Evolutionary conservation across 805 yeast genomes (phyloP).

Genomic region (Ogataea kodamae): DNA sequence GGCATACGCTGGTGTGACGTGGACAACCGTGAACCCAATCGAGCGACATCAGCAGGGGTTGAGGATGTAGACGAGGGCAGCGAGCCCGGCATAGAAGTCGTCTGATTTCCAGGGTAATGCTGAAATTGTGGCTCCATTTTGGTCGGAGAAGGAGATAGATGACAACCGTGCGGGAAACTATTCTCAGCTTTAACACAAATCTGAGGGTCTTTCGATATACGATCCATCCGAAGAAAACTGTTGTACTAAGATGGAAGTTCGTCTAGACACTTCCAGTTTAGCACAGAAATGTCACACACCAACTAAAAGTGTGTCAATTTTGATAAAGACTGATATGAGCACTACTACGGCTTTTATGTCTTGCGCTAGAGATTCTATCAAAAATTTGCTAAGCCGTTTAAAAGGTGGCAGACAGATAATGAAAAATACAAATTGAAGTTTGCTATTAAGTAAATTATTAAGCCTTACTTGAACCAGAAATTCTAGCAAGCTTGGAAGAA

Average conservation of each 20-base stretch:
- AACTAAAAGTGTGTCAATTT: constrained; percentile 12
- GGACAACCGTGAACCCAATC: constrained; percentile 17
- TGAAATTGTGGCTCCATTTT: constrained; percentile 15
- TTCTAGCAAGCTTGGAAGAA: constrained; percentile 30
- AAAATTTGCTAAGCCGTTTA: constrained; percentile 6
- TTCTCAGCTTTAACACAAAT: constrained; percentile 5
- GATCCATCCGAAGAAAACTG: no score
- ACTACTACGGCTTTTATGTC: constrained; percentile 4
- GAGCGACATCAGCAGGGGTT: constrained; percentile 6
- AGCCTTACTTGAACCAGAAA: constrained; percentile 12
- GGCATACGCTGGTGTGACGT: constrained; percentile 23
- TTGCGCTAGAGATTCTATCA: constrained; percentile 8
- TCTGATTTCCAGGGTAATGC: constrained; percentile 21
- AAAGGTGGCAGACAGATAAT: neutral
- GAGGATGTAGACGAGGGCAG: constrained; percentile 9
- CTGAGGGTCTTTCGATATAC: no score
- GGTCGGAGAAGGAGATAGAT: constrained; percentile 5
- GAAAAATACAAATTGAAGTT: neutral
- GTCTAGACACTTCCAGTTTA: no score
- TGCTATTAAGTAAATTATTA: neutral
- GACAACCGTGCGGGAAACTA: constrained; percentile 4
- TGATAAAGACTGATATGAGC: constrained; percentile 6
- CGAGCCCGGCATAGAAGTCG: constrained; percentile 21
- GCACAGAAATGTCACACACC: no score
- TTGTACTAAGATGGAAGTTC: no score